Evolutionary conservation across 2,329 filamentous ascomycete species (phyloP).

Genomic region (Endoconidiophora polonica): DNA sequence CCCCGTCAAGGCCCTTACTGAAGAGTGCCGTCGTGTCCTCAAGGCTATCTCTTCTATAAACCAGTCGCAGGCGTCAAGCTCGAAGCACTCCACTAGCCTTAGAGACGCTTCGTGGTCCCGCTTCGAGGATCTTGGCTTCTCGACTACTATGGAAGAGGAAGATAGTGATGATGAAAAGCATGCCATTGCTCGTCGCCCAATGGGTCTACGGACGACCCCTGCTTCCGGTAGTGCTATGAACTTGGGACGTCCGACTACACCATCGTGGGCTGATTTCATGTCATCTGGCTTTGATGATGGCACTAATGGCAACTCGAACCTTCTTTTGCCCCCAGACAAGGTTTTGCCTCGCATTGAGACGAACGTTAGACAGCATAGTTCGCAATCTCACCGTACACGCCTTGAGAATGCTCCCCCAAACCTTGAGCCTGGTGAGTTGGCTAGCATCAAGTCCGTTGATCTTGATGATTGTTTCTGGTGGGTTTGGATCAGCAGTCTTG

Average conservation of each 20-base stretch:
- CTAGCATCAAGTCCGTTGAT: conserved; percentile 72
- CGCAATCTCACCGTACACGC: conserved; percentile 63
- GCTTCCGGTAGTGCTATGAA: conserved; percentile 45
- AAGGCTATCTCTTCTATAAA: conserved; percentile 78
- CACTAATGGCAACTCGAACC: conserved; percentile 39
- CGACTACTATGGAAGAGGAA: conserved; percentile 54
- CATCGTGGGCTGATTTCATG: conserved; percentile 95
- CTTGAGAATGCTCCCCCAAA: conserved; percentile 45
- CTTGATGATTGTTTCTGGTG: conserved; percentile 98
- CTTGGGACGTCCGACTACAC: conserved; percentile 72
- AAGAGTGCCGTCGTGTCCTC: conserved; percentile 84
- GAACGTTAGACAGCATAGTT: conserved; percentile 59
- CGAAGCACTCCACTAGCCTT: conserved; percentile 54
- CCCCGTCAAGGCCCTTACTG: conserved; percentile 70
- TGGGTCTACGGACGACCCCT: conserved; percentile 46
- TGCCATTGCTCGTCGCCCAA: conserved; percentile 20
- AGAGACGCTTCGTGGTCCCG: conserved; percentile 88
- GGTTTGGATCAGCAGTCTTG: conserved; percentile 97
- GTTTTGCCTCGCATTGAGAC: conserved; percentile 69
- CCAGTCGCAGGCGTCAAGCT: conserved; percentile 58
- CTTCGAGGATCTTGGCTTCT: conserved; percentile 90
- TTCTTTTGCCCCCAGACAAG: conserved; percentile 83
- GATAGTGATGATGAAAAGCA: conserved; percentile 43
- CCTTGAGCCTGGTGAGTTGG: conserved; percentile 82
- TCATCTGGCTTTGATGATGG: conserved; percentile 80